Conservation (phyloP, 352 stramenopile species). For the Aphanomyces euteiches region DNA sequence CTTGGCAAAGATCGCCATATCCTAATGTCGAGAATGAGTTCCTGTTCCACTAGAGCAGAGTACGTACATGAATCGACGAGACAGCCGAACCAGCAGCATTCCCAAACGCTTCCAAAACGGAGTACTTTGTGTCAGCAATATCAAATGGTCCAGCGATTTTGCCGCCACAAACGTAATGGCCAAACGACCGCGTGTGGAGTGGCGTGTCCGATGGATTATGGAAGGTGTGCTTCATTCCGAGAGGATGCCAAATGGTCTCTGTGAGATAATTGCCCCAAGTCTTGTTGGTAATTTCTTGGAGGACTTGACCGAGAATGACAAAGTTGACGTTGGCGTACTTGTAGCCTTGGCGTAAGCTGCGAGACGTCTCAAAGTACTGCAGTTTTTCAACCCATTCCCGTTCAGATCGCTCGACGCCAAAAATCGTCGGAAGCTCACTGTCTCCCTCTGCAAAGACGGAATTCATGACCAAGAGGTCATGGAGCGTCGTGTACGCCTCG, state of each 20-base stretch:
- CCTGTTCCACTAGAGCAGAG: conserved; percentile 42
- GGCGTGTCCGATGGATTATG: conserved; percentile 36
- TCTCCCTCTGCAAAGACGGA: conserved; percentile 41
- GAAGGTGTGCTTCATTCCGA: conserved; percentile 60
- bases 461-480: conserved; percentile 59
- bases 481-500: conserved; percentile 47
- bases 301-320: conserved; percentile 55
- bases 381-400: conserved; percentile 41
- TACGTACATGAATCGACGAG: neutral
- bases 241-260: conserved; percentile 46
- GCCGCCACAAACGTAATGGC: conserved; percentile 50
- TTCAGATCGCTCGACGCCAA: conserved; percentile 38
- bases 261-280: conserved; percentile 53
- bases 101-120: neutral
- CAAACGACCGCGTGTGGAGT: conserved; percentile 39
- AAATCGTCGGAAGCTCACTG: neutral
- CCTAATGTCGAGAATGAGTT: conserved; percentile 49
- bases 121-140: conserved; percentile 26
- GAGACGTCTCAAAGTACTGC: conserved; percentile 39
- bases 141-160: conserved; percentile 47
- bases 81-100: neutral
- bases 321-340: conserved; percentile 67
- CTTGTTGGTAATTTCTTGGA: conserved; percentile 44
- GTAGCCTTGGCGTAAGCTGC: conserved; percentile 46
- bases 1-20: conserved; percentile 53